A percentile compares a stretch with the other conserved stretches of the same genome.
phyloP scores from a whole-genome alignment of 495 filamentous ascomycete species.

The Tetracladium marchalianum region DNA sequence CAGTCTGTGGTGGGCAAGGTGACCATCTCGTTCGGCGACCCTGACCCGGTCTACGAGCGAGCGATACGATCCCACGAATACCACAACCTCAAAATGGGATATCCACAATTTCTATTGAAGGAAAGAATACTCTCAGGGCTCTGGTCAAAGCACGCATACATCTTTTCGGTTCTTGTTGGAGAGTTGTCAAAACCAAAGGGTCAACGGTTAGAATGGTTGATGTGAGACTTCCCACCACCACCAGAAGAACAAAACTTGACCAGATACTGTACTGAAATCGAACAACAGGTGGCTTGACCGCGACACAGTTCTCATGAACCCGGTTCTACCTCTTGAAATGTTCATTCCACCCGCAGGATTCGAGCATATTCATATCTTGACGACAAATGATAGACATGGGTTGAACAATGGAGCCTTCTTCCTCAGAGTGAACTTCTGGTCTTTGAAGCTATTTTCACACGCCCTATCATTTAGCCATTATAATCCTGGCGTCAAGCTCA shows the following conservation, averaged over 20 bases:
- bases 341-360: constrained; percentile 41
- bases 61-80: too few species aligned
- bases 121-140: too few species aligned
- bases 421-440: constrained; percentile 38
- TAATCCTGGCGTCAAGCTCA: constrained; percentile 26
- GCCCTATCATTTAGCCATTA: constrained; percentile 34
- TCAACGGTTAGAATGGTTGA: constrained; percentile 39
- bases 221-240: constrained; percentile 22
- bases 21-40: too few species aligned
- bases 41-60: too few species aligned
- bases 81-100: too few species aligned
- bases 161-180: constrained; percentile 35
- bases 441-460: constrained; percentile 35
- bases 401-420: constrained; percentile 48
- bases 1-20: too few species aligned
- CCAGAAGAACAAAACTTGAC: too few species aligned
- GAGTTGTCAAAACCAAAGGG: constrained; percentile 38
- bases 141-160: constrained; percentile 40
- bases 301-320: constrained; percentile 44
- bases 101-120: too few species aligned
- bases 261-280: too few species aligned
- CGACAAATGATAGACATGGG: constrained; percentile 42
- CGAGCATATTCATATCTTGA: constrained; percentile 34
- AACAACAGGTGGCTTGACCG: constrained; percentile 45
- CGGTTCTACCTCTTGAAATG: constrained; percentile 36